Base-by-base conservation (phyloP, 352 stramenopile species). In the Chrysophaeum taylorii region DNA sequence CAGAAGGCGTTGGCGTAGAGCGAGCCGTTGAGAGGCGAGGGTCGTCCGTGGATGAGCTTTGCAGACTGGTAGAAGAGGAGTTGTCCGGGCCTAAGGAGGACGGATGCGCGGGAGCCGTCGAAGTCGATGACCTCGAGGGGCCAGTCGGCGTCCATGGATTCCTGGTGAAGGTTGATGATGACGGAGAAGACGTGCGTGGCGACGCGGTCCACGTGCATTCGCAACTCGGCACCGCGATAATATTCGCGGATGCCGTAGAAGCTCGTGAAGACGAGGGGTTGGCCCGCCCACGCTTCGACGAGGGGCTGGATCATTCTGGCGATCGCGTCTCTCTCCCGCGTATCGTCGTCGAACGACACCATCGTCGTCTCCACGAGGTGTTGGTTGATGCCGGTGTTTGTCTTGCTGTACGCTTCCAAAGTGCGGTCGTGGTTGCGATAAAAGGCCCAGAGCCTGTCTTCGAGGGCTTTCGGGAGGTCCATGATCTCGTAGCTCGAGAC, bases 201-300 rank as follows among this genome's bases (percentile, higher is more conserved):
- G 45, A 73, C 71, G 39, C 69, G 69, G 35, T 73, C 69, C 0
- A 73, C 69, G 69, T 73, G 69, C 25, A 72, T 70, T 37, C 64
- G 57, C 21, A 73, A 39, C 39, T 62, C 42, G 31, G 36, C 38
- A 27, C 62, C 69, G 35, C 71, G 60, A 18, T 38, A 61, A 39
- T 73, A 73, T 36, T 73, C 69, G 43, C 69, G 60, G 37, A 73
- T 73, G 21, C 69, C 69, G 38, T 73, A 73, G 41, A 73, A 73
- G 0, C 27, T 21, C 0, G 69, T 73, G 23, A 73, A 43, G 36
- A 72, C 69, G 23, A 73, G 63, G 14, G 29, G 33, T 23, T n/a
- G 29, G 35, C 62, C 37, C 31, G 36, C 35, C 69, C 69, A 73
- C 62, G 71, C 69, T 29, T 73, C 69, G n/a, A 73, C 69, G 2